Evolutionary conservation across 306 rosid genomes (phyloP), one percentile per base, ranked within the genome.

Genomic region (Cucumis hystrix): DNA sequence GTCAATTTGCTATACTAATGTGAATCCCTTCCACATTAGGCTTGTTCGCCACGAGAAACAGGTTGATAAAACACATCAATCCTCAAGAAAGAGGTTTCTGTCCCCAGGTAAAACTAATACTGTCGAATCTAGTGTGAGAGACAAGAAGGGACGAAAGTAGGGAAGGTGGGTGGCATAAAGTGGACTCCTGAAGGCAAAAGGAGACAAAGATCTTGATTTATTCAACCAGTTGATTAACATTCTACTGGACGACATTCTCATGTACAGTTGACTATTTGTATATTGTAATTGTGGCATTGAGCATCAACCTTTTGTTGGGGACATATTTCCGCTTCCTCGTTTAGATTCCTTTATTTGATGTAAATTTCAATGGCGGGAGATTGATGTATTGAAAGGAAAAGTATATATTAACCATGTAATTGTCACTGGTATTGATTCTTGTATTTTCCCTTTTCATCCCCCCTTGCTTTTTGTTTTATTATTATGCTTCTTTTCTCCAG

Each of bases 121-220:
- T 30, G 65, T 84, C 47, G 79, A 56, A 77, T 3, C 56, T 84
- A 83, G 82, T 70, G 57, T 70, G 71, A 65, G 58, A 6, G 76
- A 79, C 39, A 88, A 25, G 85, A 78, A 78, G 37, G 80, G 45
- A 89, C 70, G 20, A 91, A 88, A 84, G 82, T 84, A 10, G 89
- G 88, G 49, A 90, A 88, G 79, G 80, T 61, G 28, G 85, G 89
- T 40, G 83, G 78, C 58, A 35, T 75, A n/a, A 80, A 88, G 40
- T 82, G 86, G 84, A 83, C 91, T 81, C 98, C 98, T 3, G 89
- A 87, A 76, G 66, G 91, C 62, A 92, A 92, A 83, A 84, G 91
- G 88, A 80, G 96, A 84, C 87, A 89, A 70, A 84, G 89, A 66
- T 87, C 93, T 54, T 84, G 83, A 30, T 81, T 78, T 51, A 84